phyloP scores from a whole-genome alignment of 2,329 filamentous ascomycete genomes.

The Fusarium praegraminearum region DNA sequence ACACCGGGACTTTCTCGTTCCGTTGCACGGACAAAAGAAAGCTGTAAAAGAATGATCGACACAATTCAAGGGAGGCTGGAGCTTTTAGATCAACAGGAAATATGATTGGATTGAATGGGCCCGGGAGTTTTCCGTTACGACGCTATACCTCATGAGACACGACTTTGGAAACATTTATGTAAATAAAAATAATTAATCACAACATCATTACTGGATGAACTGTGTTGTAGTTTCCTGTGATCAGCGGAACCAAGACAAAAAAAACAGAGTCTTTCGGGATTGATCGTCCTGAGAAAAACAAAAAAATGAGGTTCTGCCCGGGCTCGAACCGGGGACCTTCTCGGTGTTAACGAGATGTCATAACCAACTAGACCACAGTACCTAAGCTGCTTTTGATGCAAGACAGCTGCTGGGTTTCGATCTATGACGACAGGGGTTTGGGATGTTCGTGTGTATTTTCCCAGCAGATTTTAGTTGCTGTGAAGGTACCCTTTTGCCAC shows the following conservation, averaged over 20 bases:
- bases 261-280: neutral
- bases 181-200: neutral
- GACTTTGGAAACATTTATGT: neutral
- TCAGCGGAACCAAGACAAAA: too few relatives aligned
- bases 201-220: fast-evolving
- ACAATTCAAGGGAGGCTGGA: neutral
- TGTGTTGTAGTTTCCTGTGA: neutral
- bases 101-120: neutral
- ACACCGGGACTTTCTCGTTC: neutral
- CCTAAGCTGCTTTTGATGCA: neutral
- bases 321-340: slow-evolving; percentile 4
- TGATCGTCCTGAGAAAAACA: fast-evolving
- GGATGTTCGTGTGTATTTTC: neutral
- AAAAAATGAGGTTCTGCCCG: slow-evolving; percentile 2
- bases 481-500: neutral
- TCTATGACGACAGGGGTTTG: fast-evolving
- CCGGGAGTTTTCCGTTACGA: neutral
- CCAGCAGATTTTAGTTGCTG: neutral
- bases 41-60: neutral
- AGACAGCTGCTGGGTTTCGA: fast-evolving
- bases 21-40: neutral
- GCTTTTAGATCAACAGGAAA: neutral
- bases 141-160: neutral
- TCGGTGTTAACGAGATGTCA: slow-evolving; percentile 6
- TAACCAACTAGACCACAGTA: slow-evolving; percentile 5